Evolutionary conservation across 805 yeast genomes (phyloP), one percentile per base, ranked within the genome.

Genomic region (Wickerhamomyces alni): DNA sequence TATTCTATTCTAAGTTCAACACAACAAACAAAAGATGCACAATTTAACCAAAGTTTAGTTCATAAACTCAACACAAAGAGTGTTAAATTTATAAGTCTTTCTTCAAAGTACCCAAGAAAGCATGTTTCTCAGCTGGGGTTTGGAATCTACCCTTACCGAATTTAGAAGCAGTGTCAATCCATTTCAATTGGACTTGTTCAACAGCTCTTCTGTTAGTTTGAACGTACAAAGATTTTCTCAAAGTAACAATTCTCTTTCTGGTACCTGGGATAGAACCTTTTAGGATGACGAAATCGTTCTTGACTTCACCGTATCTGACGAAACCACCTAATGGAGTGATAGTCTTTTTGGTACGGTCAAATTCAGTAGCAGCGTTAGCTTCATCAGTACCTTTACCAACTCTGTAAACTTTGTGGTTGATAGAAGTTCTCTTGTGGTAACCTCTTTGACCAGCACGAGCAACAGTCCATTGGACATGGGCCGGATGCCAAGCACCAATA

Each of bases 121-220:
- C 95, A 69, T 83, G 88, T 89, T 94, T 94, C 82, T 93, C 99
- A 72, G 97, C 98, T 65, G 97, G 95, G 67, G 99, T 93, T 80
- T 93, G 99, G 98, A 93, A 93, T 84, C 99, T 93, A 82, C 99
- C 99, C 87, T 93, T 94, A 85, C 99, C 99, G 89, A 93, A 93
- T 77, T 91, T 89, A 67, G 99, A 93, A 69, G 99, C 96, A 64
- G 99, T 93, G 74, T 93, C 99, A 70, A 93, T 93, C 99, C 98
- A 93, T 78, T 93, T 93, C 75, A 93, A 86, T 82, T 75, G 78
- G 59, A 91, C 96, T 75, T 87, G 72, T 82, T 93, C 99, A 62
- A 84, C 70, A 63, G 98, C 98, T 76, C 81, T 84, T 82, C 99
- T 93, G 64, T 94, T 85, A 62, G 96, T 88, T 83, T 89, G 93